Conservation (phyloP, 805 yeast species). For the Ogataea parapolymorpha region DNA sequence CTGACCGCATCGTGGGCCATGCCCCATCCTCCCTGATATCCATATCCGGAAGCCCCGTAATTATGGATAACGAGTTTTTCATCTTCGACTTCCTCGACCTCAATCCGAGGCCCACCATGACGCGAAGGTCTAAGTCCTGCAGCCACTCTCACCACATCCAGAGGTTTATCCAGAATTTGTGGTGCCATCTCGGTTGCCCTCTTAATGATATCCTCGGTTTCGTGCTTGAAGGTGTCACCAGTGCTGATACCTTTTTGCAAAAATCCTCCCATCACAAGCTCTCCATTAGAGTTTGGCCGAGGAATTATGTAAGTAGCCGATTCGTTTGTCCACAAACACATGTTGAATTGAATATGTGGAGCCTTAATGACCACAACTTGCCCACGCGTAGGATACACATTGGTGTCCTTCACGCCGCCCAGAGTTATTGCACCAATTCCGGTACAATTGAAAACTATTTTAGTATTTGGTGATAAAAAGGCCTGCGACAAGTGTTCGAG, state of each 20-base stretch:
- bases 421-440: constrained; percentile 66
- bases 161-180: constrained; percentile 39
- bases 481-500: constrained; percentile 59
- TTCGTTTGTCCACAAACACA: constrained; percentile 53
- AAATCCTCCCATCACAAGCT: constrained; percentile 71
- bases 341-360: constrained; percentile 60
- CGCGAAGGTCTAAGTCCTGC: constrained; percentile 76
- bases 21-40: constrained; percentile 62
- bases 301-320: constrained; percentile 67
- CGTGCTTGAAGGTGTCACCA: constrained; percentile 50
- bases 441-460: constrained; percentile 65
- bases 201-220: constrained; percentile 49
- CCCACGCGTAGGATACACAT: constrained; percentile 70
- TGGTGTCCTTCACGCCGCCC: constrained; percentile 60
- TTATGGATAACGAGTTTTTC: constrained; percentile 57
- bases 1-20: constrained; percentile 51
- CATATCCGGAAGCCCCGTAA: constrained; percentile 68
- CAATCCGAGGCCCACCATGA: constrained; percentile 71
- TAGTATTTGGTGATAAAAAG: constrained; percentile 31
- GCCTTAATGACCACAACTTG: constrained; percentile 71
- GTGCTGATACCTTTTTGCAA: constrained; percentile 60
- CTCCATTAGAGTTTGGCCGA: constrained; percentile 61
- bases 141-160: constrained; percentile 56
- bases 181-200: constrained; percentile 54
- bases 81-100: constrained; percentile 43